Evolutionary conservation across 108 stramenopile species (phyloP).

Genomic region (Cyclotella sp.): DNA sequence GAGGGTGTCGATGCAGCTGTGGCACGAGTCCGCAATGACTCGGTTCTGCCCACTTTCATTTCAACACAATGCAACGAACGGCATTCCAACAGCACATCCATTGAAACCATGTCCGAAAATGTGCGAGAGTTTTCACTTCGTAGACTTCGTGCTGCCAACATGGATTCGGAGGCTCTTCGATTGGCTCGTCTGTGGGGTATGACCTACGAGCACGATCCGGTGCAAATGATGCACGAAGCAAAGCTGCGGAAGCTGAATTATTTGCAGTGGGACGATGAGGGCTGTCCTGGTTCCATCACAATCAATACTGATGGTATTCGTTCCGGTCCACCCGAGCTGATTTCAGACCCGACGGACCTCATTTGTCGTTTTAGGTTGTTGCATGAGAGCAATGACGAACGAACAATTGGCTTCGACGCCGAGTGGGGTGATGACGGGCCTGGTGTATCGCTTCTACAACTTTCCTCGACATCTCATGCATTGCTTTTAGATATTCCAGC

Average conservation of each 20-base stretch:
- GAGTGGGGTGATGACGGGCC: conserved; percentile 70
- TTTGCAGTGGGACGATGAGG: conserved; percentile 74
- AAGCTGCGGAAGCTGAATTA: conserved; percentile 58
- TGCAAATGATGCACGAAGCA: conserved; percentile 51
- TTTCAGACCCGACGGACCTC: conserved; percentile 52
- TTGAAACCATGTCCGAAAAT: conserved; percentile 30
- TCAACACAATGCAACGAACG: not conserved
- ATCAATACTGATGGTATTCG: not conserved
- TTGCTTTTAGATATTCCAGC: conserved; percentile 78
- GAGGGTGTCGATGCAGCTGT: conserved; percentile 71
- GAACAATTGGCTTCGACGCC: conserved; percentile 70
- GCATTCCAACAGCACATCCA: conserved; percentile 12
- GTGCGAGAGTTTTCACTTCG: conserved; percentile 67
- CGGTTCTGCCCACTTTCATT: not conserved
- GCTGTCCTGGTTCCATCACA: conserved; percentile 30
- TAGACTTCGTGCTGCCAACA: conserved; percentile 54
- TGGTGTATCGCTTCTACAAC: conserved; percentile 68
- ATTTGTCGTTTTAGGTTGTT: conserved; percentile 25
- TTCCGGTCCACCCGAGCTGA: conserved; percentile 52
- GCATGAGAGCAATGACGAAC: conserved; percentile 3
- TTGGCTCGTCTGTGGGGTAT: conserved; percentile 63
- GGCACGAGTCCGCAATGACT: conserved; percentile 38
- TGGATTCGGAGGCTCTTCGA: conserved; percentile 54
- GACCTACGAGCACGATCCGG: conserved; percentile 63
- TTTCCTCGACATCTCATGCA: conserved; percentile 49